Evolutionary conservation across 2,329 filamentous ascomycete genomes (phyloP).

Genomic region (Ceratocystis harringtonii): DNA sequence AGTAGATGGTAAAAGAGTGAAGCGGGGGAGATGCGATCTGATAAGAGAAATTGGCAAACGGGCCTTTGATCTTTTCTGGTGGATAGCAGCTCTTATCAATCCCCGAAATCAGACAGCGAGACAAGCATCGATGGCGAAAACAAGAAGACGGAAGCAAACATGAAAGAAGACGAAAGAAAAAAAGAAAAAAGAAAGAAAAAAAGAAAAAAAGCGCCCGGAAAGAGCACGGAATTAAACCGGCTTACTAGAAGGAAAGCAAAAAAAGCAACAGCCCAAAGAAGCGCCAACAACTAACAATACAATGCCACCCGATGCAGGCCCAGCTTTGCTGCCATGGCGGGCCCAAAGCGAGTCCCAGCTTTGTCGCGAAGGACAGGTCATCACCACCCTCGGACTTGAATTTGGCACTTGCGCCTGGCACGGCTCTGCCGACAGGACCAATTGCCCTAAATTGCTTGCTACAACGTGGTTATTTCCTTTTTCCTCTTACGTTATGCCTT

Average conservation of each 20-base stretch:
- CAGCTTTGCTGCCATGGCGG: constrained; percentile 2
- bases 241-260: background rate
- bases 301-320: background rate
- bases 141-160: background rate
- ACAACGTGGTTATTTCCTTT: background rate
- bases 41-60: background rate
- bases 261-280: background rate
- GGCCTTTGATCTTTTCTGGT: background rate
- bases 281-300: background rate
- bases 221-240: background rate
- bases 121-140: background rate
- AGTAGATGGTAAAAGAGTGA: background rate
- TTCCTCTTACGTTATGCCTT: background rate
- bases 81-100: background rate
- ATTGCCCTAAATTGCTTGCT: background rate
- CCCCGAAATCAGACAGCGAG: background rate
- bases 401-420: background rate
- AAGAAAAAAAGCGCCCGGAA: background rate
- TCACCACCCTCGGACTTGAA: background rate
- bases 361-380: background rate
- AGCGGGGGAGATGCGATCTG: constrained; percentile 2
- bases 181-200: background rate
- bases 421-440: background rate
- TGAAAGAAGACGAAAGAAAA: background rate
- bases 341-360: background rate